Base-by-base conservation (phyloP, 23 red algal genomes). In the Agarophyton chilense region DNA sequence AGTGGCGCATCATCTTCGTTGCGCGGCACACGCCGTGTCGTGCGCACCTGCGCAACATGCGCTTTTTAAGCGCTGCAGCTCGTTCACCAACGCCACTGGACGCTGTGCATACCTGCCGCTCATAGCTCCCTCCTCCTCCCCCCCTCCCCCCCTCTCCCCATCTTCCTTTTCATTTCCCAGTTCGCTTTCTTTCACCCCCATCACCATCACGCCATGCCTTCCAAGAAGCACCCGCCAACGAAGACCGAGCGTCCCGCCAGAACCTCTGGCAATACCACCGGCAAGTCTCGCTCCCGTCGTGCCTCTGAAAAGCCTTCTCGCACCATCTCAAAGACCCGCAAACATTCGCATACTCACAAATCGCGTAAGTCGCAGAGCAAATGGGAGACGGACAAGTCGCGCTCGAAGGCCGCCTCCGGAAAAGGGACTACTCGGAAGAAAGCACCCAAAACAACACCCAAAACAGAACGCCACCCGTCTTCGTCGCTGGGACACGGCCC, bases 391-490 rank as follows among this genome's bases (percentile, higher is more conserved):
- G 60, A 36, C 1, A 65, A 36, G 60, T 35, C 26, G 13, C 60
- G 60, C 31, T 28, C 55, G 22, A 58, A 17, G 29, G 25, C 3
- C 35, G 3, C 31, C 10, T 65, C 60, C 21, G 6, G 31, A 36
- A 33, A 12, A 2, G 1, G 2, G 0, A 2, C 60, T 1, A 18
- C 60, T 33, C 60, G 60, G 16, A 65, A 38, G 31, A 65, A 29
- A 65, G 31, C 13, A 36, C 60, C 60, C 2, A 65, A 65, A 38
- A 36, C 60, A 65, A 12, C 13, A 36, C 60, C 60, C 2, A 65
- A 65, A 38, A 36, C 60, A 65, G 60, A 65, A 29, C 49, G 79
- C 0, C 79, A 83, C 38, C 79, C 79, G 3, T 83, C 79, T 31
- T 65, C 55, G 4, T 83, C 79, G n/a, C 26, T 83, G 9, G 79